These are phyloP conservation scores for Syncephalis fuscata DNA, from an alignment of 371 early-diverging fungal species.

Conservation along the genomic window DNA sequence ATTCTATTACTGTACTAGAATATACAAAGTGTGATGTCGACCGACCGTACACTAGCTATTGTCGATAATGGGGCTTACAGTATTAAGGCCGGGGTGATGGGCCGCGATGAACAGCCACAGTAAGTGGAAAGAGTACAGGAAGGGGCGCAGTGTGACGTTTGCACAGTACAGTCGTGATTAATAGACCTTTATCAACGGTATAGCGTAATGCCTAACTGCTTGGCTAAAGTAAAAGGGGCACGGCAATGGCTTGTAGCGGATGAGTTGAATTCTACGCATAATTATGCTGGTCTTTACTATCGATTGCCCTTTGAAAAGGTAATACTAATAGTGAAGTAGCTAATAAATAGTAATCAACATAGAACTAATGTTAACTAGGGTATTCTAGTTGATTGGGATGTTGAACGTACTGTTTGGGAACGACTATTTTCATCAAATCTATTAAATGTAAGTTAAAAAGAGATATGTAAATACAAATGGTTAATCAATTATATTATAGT, in stretches of 20 bases:
- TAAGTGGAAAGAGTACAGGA: constrained; percentile 19
- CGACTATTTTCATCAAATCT: not conserved
- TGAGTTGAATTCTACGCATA: constrained; percentile 35
- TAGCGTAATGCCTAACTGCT: too few species aligned
- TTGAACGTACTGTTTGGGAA: constrained; percentile 9
- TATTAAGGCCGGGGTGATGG: constrained; percentile 46
- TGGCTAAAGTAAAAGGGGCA: not conserved
- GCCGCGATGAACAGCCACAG: constrained; percentile 13
- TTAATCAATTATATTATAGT: constrained; percentile 11
- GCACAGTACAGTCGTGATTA: too few species aligned
- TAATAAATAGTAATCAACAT: not conserved
- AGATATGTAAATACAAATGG: too few species aligned
- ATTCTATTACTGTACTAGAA: too few species aligned
- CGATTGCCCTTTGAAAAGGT: constrained; percentile 66
- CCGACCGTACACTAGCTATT: constrained; percentile 7
- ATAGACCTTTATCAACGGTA: too few species aligned
- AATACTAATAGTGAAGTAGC: too few species aligned
- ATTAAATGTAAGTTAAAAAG: not conserved
- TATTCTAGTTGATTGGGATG: constrained; percentile 7
- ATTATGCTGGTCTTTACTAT: constrained; percentile 58
- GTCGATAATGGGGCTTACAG: constrained; percentile 65
- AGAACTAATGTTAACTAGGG: not conserved
- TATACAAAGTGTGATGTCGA: too few species aligned
- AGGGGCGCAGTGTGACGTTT: too few species aligned
- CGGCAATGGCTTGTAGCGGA: constrained; percentile 35